Evolutionary conservation across 495 filamentous ascomycete species (phyloP).

Genomic region (Pseudevernia furfuracea): DNA sequence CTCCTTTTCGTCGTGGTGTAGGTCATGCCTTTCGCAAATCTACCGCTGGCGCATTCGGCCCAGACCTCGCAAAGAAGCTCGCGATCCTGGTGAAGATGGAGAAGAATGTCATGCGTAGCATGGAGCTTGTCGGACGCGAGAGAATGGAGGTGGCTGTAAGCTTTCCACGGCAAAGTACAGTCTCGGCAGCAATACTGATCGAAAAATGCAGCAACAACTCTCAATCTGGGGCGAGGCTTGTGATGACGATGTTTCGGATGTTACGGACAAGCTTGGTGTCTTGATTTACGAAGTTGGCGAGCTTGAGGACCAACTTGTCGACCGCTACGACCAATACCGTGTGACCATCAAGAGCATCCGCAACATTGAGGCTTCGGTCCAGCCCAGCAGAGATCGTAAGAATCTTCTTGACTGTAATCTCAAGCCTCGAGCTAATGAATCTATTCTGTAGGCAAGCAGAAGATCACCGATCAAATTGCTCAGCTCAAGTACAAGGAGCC

Average conservation of each 20-base stretch:
- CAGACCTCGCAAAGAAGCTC: slow-evolving; percentile 94
- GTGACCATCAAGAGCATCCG: slow-evolving; percentile 98
- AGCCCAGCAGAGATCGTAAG: slow-evolving; percentile 94
- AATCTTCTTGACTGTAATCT: slow-evolving; percentile 13
- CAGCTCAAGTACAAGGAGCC: slow-evolving; percentile 99
- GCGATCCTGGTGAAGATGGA: slow-evolving; percentile 99
- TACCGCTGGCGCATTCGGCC: slow-evolving; percentile 87
- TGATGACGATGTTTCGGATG: slow-evolving; percentile 96
- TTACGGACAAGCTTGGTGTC: slow-evolving; percentile 97
- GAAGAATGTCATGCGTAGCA: slow-evolving; percentile 98
- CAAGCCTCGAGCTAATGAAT: neutral
- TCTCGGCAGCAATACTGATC: slow-evolving; percentile 25
- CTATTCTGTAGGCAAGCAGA: slow-evolving; percentile 68
- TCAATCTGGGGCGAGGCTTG: slow-evolving; percentile 95
- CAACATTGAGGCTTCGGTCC: slow-evolving; percentile 96
- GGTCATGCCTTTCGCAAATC: slow-evolving; percentile 92
- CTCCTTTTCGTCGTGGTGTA: slow-evolving; percentile 34
- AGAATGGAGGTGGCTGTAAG: slow-evolving; percentile 96
- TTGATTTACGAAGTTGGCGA: slow-evolving; percentile 97
- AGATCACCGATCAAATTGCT: slow-evolving; percentile 97
- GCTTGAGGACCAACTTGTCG: slow-evolving; percentile 94
- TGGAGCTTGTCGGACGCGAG: slow-evolving; percentile 90
- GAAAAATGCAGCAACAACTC: slow-evolving; percentile 74
- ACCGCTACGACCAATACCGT: slow-evolving; percentile 98
- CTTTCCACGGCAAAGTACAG: neutral